Evolutionary conservation across 2,329 filamentous ascomycete genomes (phyloP).

Genomic region (Thielaviopsis populi): DNA sequence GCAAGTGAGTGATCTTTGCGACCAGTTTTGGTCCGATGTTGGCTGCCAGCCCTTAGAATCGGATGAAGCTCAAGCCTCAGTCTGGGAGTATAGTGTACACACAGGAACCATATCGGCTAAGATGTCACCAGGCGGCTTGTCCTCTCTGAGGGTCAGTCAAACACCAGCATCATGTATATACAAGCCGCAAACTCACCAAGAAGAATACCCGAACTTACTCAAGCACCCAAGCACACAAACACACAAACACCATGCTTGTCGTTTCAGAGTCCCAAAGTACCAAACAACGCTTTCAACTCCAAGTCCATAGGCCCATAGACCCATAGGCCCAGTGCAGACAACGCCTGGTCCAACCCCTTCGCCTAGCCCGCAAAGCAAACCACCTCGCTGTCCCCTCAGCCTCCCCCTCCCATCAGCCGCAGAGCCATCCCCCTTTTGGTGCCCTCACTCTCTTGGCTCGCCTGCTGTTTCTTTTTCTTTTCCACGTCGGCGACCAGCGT

Average conservation of each 20-base stretch:
- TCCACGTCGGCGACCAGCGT: constrained; percentile 59
- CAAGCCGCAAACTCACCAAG: not conserved
- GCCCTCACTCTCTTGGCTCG: constrained; percentile 26
- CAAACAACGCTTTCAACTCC: not conserved
- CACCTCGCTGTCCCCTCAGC: not conserved
- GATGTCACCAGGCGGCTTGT: not conserved
- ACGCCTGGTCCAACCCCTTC: not conserved
- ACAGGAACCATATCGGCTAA: not conserved
- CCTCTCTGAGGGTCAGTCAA: not conserved
- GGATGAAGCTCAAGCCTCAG: not conserved
- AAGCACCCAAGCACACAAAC: not conserved
- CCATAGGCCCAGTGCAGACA: not conserved
- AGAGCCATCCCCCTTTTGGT: constrained; percentile 30
- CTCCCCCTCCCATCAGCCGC: constrained; percentile 27
- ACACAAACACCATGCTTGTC: not conserved
- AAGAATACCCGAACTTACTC: not conserved
- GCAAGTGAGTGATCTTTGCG: not conserved
- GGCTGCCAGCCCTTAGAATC: not conserved
- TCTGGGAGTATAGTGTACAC: not conserved
- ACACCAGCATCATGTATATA: not conserved
- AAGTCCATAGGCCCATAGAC: not conserved
- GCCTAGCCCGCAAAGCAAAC: not conserved
- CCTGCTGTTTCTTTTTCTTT: constrained; percentile 31
- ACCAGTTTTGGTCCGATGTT: not conserved
- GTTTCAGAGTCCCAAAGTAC: not conserved